Base-by-base conservation (phyloP, 1,284 basidiomycete species). In the Heterobasidion parviporum region DNA sequence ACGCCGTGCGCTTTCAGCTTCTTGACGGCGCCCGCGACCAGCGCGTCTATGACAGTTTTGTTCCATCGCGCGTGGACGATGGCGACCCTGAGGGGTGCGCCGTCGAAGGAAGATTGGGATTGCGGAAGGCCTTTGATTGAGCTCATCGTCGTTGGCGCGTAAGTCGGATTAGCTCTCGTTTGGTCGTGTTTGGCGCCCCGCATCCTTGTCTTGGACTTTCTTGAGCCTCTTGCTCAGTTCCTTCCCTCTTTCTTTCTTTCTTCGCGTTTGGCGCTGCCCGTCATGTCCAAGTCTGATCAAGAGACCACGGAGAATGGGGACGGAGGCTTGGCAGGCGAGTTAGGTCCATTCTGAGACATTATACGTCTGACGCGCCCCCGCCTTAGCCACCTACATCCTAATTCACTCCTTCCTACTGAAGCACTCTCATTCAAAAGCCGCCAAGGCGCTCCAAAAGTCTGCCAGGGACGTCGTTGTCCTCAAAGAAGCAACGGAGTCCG, bases 51-150 rank as follows among this genome's bases (percentile, higher is more conserved):
- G 67, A 96, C 83, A 26, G 76, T 69, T 64, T 85, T 85, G 76
- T 98, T 98, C 94, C 94, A 98, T 70, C 92, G 79, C 16, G 92
- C 91, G 68, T 96, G 94, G 4, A 98, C 89, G 66, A 98, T 94
- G 62, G 89, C 90, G 58, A 96, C 74, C 57, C 93, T 85, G 59
- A 94, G 77, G 46, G 77, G 62, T 3, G 90, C 87, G 53, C 93
- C 93, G 65, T 96, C 90, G 74, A 83, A 81, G 49, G 79, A 72
- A 45, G 74, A 75, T 54, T 81, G 69, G 49, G 87, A 79, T 38
- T 81, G 77, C 8, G 78, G 74, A 57, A 87, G 80, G 52, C 92
- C 91, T 75, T 96, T 96, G 79, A 95, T 81, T 63, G 79, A 74
- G 65, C 51, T 26, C 59, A 61, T 60, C 49, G 48, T 56, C 46